phyloP scores from a whole-genome alignment of 1,284 basidiomycete genomes.

The Ganoderma sinense region DNA sequence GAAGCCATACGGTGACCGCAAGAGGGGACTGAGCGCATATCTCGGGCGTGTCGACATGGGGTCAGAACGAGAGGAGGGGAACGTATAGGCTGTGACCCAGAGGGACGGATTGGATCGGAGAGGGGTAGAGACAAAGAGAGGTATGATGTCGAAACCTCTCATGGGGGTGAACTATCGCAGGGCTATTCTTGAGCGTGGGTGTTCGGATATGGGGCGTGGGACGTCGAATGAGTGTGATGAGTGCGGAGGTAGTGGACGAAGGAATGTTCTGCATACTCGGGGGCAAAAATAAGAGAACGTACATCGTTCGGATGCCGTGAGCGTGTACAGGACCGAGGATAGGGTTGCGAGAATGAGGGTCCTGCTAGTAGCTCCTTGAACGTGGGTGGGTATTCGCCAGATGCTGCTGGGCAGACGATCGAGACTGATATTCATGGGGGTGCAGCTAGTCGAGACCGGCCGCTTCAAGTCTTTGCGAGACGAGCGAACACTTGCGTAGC shows the following conservation, averaged over 20 bases:
- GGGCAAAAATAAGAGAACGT: neutral
- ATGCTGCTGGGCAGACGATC: too few relatives aligned
- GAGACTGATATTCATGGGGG: too few relatives aligned
- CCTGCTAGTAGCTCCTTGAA: too few relatives aligned
- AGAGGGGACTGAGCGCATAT: neutral
- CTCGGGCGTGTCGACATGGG: neutral
- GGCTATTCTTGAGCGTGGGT: constrained; percentile 4
- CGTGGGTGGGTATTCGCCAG: too few relatives aligned
- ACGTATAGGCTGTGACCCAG: neutral
- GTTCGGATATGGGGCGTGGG: neutral
- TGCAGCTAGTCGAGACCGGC: too few relatives aligned
- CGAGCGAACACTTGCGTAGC: too few relatives aligned
- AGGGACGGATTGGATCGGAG: neutral
- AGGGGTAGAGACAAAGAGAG: neutral
- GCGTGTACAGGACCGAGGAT: neutral
- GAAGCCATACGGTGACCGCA: neutral
- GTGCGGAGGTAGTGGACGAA: neutral
- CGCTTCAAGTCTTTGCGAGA: too few relatives aligned
- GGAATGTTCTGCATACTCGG: neutral
- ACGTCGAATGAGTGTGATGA: neutral
- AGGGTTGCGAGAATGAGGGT: neutral
- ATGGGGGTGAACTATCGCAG: neutral
- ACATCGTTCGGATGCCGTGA: neutral
- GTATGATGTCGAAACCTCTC: neutral
- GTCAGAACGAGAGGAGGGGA: neutral